Evolutionary conservation across 2,329 filamentous ascomycete genomes (phyloP).

Genomic region (Fusarium sp.): DNA sequence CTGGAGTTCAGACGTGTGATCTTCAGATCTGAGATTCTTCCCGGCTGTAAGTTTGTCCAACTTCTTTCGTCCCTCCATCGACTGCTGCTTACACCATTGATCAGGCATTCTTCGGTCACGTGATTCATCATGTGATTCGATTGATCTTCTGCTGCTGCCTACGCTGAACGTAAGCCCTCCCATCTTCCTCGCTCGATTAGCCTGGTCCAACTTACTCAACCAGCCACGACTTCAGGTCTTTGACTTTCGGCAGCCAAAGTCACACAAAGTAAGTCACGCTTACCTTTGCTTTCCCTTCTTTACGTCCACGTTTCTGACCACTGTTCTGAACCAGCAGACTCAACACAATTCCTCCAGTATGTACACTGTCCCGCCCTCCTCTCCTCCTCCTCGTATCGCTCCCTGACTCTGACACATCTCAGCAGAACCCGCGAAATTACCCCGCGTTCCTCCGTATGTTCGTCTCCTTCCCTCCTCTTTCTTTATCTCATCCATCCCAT

Average conservation of each 20-base stretch:
- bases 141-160: no score
- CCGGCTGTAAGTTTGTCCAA: background rate
- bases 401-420: background rate
- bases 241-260: background rate
- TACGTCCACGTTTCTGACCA: background rate
- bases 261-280: background rate
- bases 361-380: no score
- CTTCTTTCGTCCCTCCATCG: background rate
- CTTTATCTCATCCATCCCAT: no score
- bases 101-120: background rate
- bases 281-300: no score
- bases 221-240: background rate
- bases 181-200: background rate
- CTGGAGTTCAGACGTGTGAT: no score
- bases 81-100: background rate
- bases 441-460: background rate
- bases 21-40: no score
- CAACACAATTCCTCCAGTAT: background rate
- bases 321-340: background rate
- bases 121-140: background rate
- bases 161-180: background rate
- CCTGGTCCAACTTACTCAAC: background rate
- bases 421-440: background rate
- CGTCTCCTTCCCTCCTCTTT: background rate
- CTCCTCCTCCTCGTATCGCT: background rate